phyloP scores from a whole-genome alignment of 2,329 filamentous ascomycete species.

The Botrytis deweyae region DNA sequence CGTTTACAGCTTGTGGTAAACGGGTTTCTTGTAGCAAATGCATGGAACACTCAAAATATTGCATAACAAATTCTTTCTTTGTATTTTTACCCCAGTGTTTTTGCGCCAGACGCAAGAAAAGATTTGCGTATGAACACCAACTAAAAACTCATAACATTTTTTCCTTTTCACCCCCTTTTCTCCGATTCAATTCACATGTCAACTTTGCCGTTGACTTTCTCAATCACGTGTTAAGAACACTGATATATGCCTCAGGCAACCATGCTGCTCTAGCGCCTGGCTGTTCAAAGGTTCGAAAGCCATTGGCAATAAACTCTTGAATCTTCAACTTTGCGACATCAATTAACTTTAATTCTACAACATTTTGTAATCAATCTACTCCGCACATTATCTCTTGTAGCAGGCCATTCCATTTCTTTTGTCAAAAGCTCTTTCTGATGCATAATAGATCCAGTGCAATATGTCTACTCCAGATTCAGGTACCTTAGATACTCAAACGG shows the following conservation, averaged over 20 bases:
- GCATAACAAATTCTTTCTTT: background rate
- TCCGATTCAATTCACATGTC: too few species aligned
- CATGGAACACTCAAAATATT: background rate
- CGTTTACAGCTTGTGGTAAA: background rate
- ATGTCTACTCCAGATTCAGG: constrained; percentile 21
- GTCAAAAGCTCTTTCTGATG: constrained; percentile 22
- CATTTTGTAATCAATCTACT: background rate
- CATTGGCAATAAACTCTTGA: background rate
- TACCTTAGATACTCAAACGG: constrained; percentile 16
- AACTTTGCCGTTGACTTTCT: too few species aligned
- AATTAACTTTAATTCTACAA: background rate
- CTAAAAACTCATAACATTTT: background rate
- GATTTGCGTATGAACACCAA: background rate
- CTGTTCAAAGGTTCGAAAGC: constrained; percentile 2
- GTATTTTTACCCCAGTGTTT: background rate
- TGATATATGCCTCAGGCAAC: background rate
- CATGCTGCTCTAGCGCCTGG: background rate
- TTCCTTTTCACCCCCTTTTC: background rate
- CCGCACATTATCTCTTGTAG: constrained; percentile 8
- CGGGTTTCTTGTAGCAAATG: background rate
- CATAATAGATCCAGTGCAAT: constrained; percentile 21
- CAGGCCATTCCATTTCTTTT: constrained; percentile 20
- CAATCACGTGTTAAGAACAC: background rate
- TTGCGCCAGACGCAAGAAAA: background rate
- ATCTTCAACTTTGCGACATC: constrained; percentile 10